Evolutionary conservation across 108 stramenopile species (phyloP), one percentile per base, ranked within the genome.

Genomic region (Conticribra guillardii): DNA sequence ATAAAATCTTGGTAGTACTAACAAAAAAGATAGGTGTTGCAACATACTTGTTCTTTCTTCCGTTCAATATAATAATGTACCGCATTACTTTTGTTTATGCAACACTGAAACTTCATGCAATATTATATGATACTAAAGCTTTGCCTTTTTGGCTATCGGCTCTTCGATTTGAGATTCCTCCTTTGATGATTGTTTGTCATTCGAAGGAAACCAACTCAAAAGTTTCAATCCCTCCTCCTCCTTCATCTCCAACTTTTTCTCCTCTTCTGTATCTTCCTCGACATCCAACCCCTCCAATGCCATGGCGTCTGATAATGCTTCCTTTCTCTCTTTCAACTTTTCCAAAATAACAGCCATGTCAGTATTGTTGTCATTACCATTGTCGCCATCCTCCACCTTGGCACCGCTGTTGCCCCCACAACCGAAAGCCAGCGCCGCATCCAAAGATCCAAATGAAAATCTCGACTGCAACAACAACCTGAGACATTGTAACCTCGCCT

Each of bases 221-320:
- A 79, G 73, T 19, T 67, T 50, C 56, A 87, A 54, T 26, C 73
- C 68, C 22, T 69, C 59, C 50, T 73, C 80, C 37, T 81, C 55
- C 22, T 60, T 49, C 37, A 41, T 41, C 28, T 69, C 47, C 37
- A 63, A 50, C 49, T 54, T 61, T 27, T 72, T 72, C 41, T 79
- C 79, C 15, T 71, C 70, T 28, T 74, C 81, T 30, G 44, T 54
- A 49, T 71, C 66, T 46, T 62, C 77, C 32, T 79, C 80, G 16
- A 71, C 73, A 64, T 91, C 92, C 51, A 89, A 34, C 29, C 93
- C 93, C 73, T 94, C 93, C 60, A 94, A 67, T 53, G 89, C 89
- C 77, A 94, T 82, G 21, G 90, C 89, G 72, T 94, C 93, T 8
- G 73, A 49, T 46, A 94, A 52, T 22, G 79, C 23, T 41, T 85